These are phyloP conservation scores for Colletotrichum shisoi DNA, from an alignment of 2,329 filamentous ascomycete species.

Conservation along the genomic window DNA sequence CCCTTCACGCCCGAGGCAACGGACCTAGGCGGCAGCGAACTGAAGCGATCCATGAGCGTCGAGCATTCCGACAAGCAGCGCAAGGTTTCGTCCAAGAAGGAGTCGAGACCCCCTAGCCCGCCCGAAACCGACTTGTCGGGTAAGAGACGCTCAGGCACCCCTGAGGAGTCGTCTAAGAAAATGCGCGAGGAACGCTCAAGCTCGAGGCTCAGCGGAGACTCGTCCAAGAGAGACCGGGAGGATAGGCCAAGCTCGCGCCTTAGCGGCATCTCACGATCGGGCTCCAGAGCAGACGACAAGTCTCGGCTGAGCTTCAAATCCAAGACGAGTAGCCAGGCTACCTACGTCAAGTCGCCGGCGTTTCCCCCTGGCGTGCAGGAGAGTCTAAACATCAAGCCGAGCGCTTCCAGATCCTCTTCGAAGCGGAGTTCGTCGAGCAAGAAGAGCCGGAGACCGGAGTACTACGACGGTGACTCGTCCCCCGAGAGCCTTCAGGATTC, in stretches of 20 bases:
- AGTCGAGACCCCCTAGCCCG: slow-evolving; percentile 65
- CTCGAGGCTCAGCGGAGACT: slow-evolving; percentile 53
- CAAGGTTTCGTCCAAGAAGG: slow-evolving; percentile 54
- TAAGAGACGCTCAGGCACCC: slow-evolving; percentile 48
- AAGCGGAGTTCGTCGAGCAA: slow-evolving; percentile 47
- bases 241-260: slow-evolving; percentile 55
- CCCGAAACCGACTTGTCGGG: slow-evolving; percentile 69
- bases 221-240: slow-evolving; percentile 41
- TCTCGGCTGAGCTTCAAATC: slow-evolving; percentile 65
- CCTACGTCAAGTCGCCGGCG: slow-evolving; percentile 55
- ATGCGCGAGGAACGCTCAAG: slow-evolving; percentile 50
- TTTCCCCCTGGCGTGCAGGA: slow-evolving; percentile 43
- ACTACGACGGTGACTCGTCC: slow-evolving; percentile 57
- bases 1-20: slow-evolving; percentile 75
- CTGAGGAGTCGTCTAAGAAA: slow-evolving; percentile 42
- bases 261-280: slow-evolving; percentile 55
- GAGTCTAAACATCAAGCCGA: slow-evolving; percentile 41
- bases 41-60: slow-evolving; percentile 58
- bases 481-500: slow-evolving; percentile 61
- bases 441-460: slow-evolving; percentile 48
- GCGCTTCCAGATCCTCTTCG: slow-evolving; percentile 40
- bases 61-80: slow-evolving; percentile 49
- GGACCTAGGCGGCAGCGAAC: slow-evolving; percentile 66
- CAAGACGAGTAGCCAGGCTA: slow-evolving; percentile 66
- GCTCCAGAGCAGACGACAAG: slow-evolving; percentile 58